Base-by-base conservation (phyloP, 345 rosid species). In the Syzygium grande region DNA sequence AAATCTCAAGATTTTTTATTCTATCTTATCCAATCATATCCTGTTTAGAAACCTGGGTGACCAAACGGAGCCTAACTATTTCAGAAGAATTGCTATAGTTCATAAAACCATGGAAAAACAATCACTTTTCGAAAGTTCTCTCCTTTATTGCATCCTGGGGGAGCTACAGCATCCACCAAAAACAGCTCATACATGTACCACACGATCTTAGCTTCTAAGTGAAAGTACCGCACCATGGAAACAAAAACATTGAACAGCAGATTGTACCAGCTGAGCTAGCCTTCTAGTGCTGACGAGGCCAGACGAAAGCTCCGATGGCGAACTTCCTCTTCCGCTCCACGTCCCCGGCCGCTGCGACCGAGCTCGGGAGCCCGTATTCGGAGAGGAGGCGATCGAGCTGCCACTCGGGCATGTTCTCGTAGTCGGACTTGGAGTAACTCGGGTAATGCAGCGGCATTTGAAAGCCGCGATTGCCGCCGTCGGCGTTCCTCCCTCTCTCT, bases 371-470 rank as follows among this genome's bases (percentile, higher is more conserved):
- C 8, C 90, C 90, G 52, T 89, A 86, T 51, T 89, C 88, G 22
- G 55, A 52, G 86, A 89, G 88, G 59, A 89, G 84, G 86, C 86
- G 68, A 83, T 89, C 88, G 7, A 89, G 65, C 58, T 86, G 88
- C 86, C 88, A 58, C 73, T 89, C 90, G 5, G 86, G 88, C 88
- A 89, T 89, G 73, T 61, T 52, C 84, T 89, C 90, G 53, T 89
- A 89, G 54, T 89, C 90, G 6, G 84, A 51, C 85, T 49, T 86
- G n/a, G 88, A 14, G 90, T 89, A 89, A 53, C 58, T 84, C 8
- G 90, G 90, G 59, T 89, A 89, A 49, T 84, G 90, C 29, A 89
- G 88, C 1, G 90, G 90, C 88, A 89, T 89, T 22, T 89, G 90
- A 84, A 89, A 89, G 63, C 49, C 65, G 41, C 85, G 7, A 73